Conservation (phyloP, 2,329 filamentous ascomycete genomes). For the Alternaria novae-zelandiae region DNA sequence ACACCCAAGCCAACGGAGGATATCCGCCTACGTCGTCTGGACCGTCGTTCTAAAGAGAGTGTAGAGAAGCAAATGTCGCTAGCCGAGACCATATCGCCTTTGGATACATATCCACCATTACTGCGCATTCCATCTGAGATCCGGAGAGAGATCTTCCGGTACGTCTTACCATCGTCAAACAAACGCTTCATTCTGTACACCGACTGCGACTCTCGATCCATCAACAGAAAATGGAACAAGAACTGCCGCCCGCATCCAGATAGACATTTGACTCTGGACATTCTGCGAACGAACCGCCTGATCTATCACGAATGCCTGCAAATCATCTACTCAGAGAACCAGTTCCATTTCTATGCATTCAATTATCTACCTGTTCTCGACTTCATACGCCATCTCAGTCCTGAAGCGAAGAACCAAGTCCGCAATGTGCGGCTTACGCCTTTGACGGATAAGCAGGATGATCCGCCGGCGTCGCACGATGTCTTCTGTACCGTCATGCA, state of each 20-base stretch:
- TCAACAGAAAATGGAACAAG: constrained; percentile 49
- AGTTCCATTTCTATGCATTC: constrained; percentile 50
- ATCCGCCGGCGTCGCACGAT: constrained; percentile 44
- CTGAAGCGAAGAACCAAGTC: constrained; percentile 46
- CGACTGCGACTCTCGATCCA: constrained; percentile 47
- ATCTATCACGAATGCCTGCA: constrained; percentile 50
- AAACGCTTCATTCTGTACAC: constrained; percentile 56
- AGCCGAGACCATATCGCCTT: constrained; percentile 44
- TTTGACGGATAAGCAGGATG: constrained; percentile 44
- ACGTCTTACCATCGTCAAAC: constrained; percentile 46
- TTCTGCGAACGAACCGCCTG: constrained; percentile 46
- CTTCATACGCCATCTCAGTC: constrained; percentile 48
- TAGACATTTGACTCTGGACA: constrained; percentile 40
- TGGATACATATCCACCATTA: constrained; percentile 46
- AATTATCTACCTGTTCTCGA: constrained; percentile 50
- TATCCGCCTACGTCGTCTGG: constrained; percentile 32
- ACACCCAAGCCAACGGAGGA: constrained; percentile 35
- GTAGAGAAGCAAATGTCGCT: constrained; percentile 46
- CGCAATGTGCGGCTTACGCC: constrained; percentile 45
- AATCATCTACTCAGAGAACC: constrained; percentile 48
- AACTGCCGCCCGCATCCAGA: constrained; percentile 44
- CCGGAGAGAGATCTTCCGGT: constrained; percentile 47
- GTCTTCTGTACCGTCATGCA: constrained; percentile 49
- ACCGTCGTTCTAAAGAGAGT: constrained; percentile 36
- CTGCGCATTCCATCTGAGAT: constrained; percentile 49